Conservation (phyloP, 2,329 filamentous ascomycete species). For the Aspergillus sp. region DNA sequence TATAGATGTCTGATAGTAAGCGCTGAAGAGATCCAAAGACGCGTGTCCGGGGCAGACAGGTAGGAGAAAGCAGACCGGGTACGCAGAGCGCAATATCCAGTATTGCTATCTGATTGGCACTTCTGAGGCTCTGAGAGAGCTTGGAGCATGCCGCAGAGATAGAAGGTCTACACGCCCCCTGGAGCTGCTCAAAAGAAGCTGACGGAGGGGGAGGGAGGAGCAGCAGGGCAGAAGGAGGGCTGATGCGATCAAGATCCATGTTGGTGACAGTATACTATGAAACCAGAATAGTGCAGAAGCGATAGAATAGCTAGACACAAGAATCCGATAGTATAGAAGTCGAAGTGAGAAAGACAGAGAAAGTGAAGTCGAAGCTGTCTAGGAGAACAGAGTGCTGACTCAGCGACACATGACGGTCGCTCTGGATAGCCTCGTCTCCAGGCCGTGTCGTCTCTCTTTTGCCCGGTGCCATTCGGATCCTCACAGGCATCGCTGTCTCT, state of each 20-base stretch:
- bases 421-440: neutral
- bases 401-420: slow-evolving; percentile 11
- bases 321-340: neutral
- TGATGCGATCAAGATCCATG: slow-evolving; percentile 18
- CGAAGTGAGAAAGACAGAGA: slow-evolving; percentile 2
- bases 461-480: slow-evolving; percentile 5
- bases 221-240: slow-evolving; percentile 42
- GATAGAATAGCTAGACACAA: neutral
- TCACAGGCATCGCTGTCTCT: neutral
- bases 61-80: slow-evolving; percentile 52
- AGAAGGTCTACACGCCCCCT: slow-evolving; percentile 55
- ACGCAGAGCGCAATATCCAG: slow-evolving; percentile 58
- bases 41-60: slow-evolving; percentile 46
- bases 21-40: slow-evolving; percentile 64
- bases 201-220: slow-evolving; percentile 58
- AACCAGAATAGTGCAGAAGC: neutral
- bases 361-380: neutral
- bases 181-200: slow-evolving; percentile 46
- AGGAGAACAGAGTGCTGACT: slow-evolving; percentile 8
- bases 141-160: slow-evolving; percentile 49
- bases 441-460: neutral
- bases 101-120: slow-evolving; percentile 27
- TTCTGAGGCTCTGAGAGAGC: slow-evolving; percentile 34
- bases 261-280: slow-evolving; percentile 4
- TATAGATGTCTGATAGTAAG: slow-evolving; percentile 71